These are phyloP conservation scores for Cephaloascus fragrans DNA, from an alignment of 805 yeast species.

Conservation along the genomic window DNA sequence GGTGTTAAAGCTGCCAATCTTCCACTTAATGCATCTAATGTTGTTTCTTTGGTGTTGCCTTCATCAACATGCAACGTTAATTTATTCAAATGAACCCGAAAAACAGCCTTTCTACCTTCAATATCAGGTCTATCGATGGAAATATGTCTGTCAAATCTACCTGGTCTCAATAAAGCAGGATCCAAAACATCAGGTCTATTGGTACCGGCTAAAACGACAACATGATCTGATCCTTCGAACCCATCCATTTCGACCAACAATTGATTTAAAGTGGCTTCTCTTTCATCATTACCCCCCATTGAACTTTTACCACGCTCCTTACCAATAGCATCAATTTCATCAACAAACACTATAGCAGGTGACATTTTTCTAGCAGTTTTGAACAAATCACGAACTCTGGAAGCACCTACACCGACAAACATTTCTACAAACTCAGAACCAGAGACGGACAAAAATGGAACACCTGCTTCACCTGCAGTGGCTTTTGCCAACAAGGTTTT, in stretches of 20 bases:
- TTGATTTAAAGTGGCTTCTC: slow-evolving; percentile 89
- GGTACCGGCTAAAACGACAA: slow-evolving; percentile 91
- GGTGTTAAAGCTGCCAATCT: slow-evolving; percentile 88
- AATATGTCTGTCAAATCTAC: slow-evolving; percentile 88
- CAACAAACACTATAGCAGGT: slow-evolving; percentile 85
- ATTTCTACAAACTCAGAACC: slow-evolving; percentile 96
- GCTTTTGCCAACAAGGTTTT: slow-evolving; percentile 88
- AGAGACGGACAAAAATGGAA: slow-evolving; percentile 83
- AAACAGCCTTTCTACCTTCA: slow-evolving; percentile 82
- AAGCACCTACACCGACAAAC: slow-evolving; percentile 96
- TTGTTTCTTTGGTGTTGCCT: slow-evolving; percentile 27
- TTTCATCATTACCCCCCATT: slow-evolving; percentile 82
- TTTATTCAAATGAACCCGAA: slow-evolving; percentile 65
- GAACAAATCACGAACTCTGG: slow-evolving; percentile 87
- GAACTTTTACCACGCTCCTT: slow-evolving; percentile 67
- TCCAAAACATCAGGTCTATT: slow-evolving; percentile 89
- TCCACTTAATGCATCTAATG: slow-evolving; percentile 59
- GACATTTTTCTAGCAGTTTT: slow-evolving; percentile 85
- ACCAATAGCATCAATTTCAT: slow-evolving; percentile 95
- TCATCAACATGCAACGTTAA: slow-evolving; percentile 36
- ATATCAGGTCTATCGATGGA: slow-evolving; percentile 81
- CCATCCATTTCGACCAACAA: slow-evolving; percentile 95
- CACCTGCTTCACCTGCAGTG: slow-evolving; percentile 95
- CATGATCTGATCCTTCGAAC: slow-evolving; percentile 77
- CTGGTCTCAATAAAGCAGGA: slow-evolving; percentile 86